Percentiles rank a stretch among this genome's conserved stretches.
phyloP scores from a whole-genome alignment of 768 basidiomycete genomes.

The Leccinum boreale region DNA sequence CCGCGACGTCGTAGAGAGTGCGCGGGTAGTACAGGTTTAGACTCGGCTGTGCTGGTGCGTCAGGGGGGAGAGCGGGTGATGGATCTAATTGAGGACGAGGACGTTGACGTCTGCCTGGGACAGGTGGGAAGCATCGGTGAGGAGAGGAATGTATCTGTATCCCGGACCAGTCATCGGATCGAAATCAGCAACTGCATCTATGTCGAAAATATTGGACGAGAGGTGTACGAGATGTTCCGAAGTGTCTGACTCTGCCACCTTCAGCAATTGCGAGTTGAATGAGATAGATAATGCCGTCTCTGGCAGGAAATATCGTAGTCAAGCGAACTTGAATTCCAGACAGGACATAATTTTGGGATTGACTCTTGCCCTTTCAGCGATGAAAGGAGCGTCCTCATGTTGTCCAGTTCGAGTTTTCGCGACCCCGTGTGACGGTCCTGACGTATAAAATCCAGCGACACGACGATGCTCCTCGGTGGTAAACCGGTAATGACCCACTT shows the following conservation, averaged over 20 bases:
- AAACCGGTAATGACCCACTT: conserved; percentile 41
- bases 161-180: conserved; percentile 7
- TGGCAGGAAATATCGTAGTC: conserved; percentile 8
- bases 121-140: conserved; percentile 4
- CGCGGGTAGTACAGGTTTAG: conserved; percentile 42
- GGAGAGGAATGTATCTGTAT: conserved; percentile 11
- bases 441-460: conserved; percentile 31
- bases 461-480: conserved; percentile 29
- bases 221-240: conserved; percentile 13
- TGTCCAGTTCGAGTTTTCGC: neutral
- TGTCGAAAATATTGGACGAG: conserved; percentile 11
- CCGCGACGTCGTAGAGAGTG: conserved; percentile 40
- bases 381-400: conserved; percentile 1
- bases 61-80: conserved; percentile 39
- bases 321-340: conserved; percentile 17
- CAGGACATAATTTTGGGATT: conserved; percentile 18
- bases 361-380: neutral
- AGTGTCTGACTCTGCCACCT: conserved; percentile 3
- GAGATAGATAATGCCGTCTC: neutral
- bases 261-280: conserved; percentile 11
- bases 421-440: conserved; percentile 1
- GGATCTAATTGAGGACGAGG: conserved; percentile 55
- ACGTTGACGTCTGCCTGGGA: conserved; percentile 35
- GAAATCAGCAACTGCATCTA: conserved; percentile 1
- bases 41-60: neutral